Evolutionary conservation across 139 green algal species (phyloP).

Genomic region (Gonium pectorale): DNA sequence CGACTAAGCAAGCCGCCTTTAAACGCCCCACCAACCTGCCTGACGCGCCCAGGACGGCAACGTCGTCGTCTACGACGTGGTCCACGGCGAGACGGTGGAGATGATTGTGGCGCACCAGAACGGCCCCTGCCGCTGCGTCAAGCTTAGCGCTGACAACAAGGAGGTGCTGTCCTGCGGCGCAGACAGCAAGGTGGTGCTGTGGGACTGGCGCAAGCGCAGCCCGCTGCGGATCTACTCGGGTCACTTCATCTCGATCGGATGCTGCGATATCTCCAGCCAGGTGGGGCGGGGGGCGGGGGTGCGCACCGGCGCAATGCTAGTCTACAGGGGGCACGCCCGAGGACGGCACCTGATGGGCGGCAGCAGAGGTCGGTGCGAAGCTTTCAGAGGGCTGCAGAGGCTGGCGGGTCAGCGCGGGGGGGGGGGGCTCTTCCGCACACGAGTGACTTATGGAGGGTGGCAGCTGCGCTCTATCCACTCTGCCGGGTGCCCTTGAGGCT

Average conservation of each 20-base stretch:
- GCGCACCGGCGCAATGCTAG: too few relatives aligned
- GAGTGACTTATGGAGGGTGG: too few relatives aligned
- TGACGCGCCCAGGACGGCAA: constrained; percentile 50
- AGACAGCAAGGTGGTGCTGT: constrained; percentile 62
- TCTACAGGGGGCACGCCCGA: too few relatives aligned
- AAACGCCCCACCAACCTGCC: constrained; percentile 34
- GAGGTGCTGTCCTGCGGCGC: constrained; percentile 63
- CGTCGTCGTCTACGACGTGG: constrained; percentile 62
- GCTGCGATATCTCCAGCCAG: constrained; percentile 48
- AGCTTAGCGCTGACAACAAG: constrained; percentile 52
- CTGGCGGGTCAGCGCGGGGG: too few relatives aligned
- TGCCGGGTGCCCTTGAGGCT: background rate
- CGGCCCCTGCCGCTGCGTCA: constrained; percentile 63
- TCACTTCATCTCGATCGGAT: constrained; percentile 64
- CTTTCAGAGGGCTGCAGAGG: too few relatives aligned
- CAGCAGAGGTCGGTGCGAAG: too few relatives aligned
- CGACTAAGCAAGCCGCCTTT: constrained; percentile 79
- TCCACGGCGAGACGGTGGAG: constrained; percentile 62
- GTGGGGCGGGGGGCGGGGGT: too few relatives aligned
- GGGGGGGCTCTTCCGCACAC: too few relatives aligned
- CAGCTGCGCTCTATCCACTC: background rate
- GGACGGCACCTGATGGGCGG: too few relatives aligned
- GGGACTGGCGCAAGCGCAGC: constrained; percentile 58
- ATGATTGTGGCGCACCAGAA: constrained; percentile 60
- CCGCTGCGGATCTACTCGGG: constrained; percentile 61